Evolutionary conservation across 2,329 filamentous ascomycete genomes (phyloP), one percentile per base, ranked within the genome.

Genomic region (Escovopsis sp.): DNA sequence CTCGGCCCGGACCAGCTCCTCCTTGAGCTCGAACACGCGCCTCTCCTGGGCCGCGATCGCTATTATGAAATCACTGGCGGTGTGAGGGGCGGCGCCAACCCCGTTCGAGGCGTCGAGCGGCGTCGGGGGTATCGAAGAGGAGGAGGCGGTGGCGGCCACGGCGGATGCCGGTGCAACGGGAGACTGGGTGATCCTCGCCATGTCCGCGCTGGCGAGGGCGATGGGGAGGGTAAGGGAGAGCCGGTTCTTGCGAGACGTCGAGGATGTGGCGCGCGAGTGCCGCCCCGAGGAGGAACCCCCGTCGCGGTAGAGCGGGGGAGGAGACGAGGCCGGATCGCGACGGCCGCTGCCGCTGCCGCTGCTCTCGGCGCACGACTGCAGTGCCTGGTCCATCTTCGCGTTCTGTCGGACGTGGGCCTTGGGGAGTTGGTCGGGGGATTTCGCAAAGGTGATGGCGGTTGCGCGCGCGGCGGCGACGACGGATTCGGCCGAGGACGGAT

Each of bases 41-140:
- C 90, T 72, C 61, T 98, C 90, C 59, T 96, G 87, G 12, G 84
- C 78, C 31, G 90, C 90, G 48, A 98, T 80, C 38, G 87, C 81
- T 41, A 85, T 87, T 44, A 98, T 76, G 48, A 94, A 82, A 34
- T 77, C 67, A 48, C 68, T 70, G 35, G 72, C 63, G 41, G 78
- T 73, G 27, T 62, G 57, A 1, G 68, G 68, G 28, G 55, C 48
- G 19, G 62, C 37, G 9, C 30, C 25, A n/a, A n/a, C 21, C 7
- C 21, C 21, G 21, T 25, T 25, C 8, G 28, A 30, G 3, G 58
- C 57, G 32, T 71, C 63, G 29, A 58, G 47, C 2, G 71, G 68
- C 2, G 71, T 72, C 10, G 63, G 60, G 3, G 70, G 69, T 18
- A 65, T 56, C 0, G 66, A 66, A 11, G 21, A 9, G 21, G 21